Base-by-base conservation (phyloP, 768 basidiomycete species). In the Butyriboletus loyo region DNA sequence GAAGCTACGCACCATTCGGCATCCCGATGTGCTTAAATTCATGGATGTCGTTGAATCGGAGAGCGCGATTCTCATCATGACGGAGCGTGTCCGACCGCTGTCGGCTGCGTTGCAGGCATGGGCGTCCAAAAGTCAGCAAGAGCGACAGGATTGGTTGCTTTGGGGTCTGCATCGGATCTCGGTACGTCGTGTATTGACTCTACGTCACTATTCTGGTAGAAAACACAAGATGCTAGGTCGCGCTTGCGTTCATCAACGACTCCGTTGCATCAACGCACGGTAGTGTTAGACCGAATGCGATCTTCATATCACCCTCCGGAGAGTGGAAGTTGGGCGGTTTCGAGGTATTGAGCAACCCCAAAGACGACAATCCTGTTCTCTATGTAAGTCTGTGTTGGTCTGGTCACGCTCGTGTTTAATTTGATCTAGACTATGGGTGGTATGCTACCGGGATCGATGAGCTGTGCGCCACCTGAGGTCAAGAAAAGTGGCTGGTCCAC, bases 271-370 rank as follows among this genome's bases (percentile, higher is more conserved):
- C 90, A 3, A 89, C 90, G 0, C 93, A 97, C 60, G 94, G 92
- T 21, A 89, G 85, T 58, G 65, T 95, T 50, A 75, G 83, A 53
- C 67, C 80, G n/a, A 78, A 80, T 52, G 84, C 90, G 1, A 82
- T 98, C 52, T 98, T 97, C 65, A 83, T 97, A 46, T 92, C 96
- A 1, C 86, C 87, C 0, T 90, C 92, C 0, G 92, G 96, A 6
- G 97, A 99, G 73, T 98, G 96, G 97, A 91, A 91, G 64, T 74
- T 99, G 8, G 95, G 92, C 19, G 96, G 96, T 1, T 94, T 98
- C 63, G 97, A 99, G 63, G 72, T 96, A 0, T 69, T 97, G 56
- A 93, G 92, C 60, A 90, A 80, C 58, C 79, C 86, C 9, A 89
- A 84, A 60, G 95, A 98, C 47, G 85, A 89, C 14, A 68, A 76